Base-by-base conservation (phyloP, 768 basidiomycete genomes). In the Mycena amicta region DNA sequence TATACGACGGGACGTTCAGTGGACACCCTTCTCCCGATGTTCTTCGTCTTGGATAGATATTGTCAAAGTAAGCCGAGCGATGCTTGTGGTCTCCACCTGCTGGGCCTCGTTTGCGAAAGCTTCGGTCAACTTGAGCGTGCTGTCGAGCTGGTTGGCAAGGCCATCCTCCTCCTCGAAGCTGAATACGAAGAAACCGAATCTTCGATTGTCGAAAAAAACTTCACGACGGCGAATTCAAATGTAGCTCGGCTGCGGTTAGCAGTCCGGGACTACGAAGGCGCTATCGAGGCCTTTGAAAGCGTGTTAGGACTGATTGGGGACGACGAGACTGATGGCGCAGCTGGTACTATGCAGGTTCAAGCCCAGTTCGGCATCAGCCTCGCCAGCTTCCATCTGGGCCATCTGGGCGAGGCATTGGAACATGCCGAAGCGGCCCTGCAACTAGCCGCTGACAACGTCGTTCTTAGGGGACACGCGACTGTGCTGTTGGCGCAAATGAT, bases 171-270 rank as follows among this genome's bases (percentile, higher is more conserved):
- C 11, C 75, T 98, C n/a, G 96, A 98, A 71, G 80, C 84, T 1
- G 81, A 83, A 26, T 99, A 97, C 74, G 97, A 99, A 70, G 86
- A 89, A 53, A 84, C 83, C 15, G 97, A 99, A 71, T 89, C 93
- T 53, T 72, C 87, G 1, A 74, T 78, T 23, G 84, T 93, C 12
- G 97, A 98, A 72, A 75, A 79, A 50, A 87, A 83, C 53, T 99
- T 89, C 67, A 85, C 83, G 4, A 84, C 94, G 37, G 92, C 95
- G 0, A 90, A 95, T 61, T 76, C 83, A 23, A 96, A 90, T 57
- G 75, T 93, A 6, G 97, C 88, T 0, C 85, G 97, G 11, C 70
- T 96, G 25, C 80, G 83, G 20, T 74, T 96, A n/a, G 77, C 87
- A 0, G 67, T 79, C 3, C 73, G 76, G 13, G 80, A 90, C 53